Evolutionary conservation across 257 asterid species (phyloP).

Genomic region (Solanum pennellii): DNA sequence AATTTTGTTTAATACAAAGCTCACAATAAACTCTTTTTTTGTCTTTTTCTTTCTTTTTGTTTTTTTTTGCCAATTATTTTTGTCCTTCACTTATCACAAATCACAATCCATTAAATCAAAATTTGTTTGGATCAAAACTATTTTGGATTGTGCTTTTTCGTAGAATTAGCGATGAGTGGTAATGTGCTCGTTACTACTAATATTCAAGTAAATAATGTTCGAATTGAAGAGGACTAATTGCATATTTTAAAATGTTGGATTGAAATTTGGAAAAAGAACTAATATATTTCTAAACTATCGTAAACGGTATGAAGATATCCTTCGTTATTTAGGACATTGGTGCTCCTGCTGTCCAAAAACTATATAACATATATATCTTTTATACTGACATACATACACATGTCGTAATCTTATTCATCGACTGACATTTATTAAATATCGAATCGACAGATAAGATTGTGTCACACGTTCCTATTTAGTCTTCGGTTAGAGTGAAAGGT

Average conservation of each 20-base stretch:
- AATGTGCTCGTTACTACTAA: background rate
- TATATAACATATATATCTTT: too few species aligned
- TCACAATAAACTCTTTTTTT: background rate
- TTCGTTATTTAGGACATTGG: too few species aligned
- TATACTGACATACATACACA: too few species aligned
- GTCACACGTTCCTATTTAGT: too few species aligned
- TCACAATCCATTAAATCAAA: background rate
- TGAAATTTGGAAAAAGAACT: background rate
- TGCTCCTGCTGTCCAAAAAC: fast-evolving
- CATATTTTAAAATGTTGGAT: background rate
- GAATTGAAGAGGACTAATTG: background rate
- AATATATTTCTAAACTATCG: too few species aligned
- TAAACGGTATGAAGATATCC: too few species aligned
- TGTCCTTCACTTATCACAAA: background rate
- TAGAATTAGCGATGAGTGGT: background rate
- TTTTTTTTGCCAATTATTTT: too few species aligned
- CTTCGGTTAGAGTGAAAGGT: too few species aligned
- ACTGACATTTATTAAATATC: too few species aligned
- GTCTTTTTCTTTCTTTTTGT: too few species aligned
- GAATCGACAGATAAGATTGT: too few species aligned
- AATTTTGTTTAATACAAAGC: background rate
- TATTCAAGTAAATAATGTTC: background rate
- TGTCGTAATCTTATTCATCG: too few species aligned
- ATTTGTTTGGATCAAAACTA: background rate
- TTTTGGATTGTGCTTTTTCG: background rate